Evolutionary conservation across 2,329 filamentous ascomycete genomes (phyloP), one percentile per base, ranked within the genome.

Genomic region (Pseudogymnoascus sp.): DNA sequence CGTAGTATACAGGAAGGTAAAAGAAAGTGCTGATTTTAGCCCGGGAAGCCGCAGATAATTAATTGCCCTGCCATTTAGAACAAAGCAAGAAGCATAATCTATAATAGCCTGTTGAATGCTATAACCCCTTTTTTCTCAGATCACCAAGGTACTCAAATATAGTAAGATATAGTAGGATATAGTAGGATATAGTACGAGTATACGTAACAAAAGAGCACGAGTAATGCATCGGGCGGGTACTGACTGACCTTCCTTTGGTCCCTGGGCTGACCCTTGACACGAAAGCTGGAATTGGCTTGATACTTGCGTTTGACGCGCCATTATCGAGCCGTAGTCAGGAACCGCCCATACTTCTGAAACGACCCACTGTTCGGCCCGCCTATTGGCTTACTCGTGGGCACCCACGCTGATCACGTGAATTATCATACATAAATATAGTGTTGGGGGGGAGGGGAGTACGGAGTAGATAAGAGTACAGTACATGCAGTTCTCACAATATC

Each of bases 301-400:
- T 23, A 23, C 23, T 23, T 23, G 23, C 45, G 23, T 51, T 16
- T 51, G 45, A 54, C 48, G 25, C 23, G 48, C 23, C 48, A 28
- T 54, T 28, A 54, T 54, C 48, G 16, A 25, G 48, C 48, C 23
- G 48, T 54, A 54, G 48, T 54, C 48, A 54, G 48, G 48, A 54
- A 54, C 48, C 14, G 48, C 25, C 25, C 48, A 54, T 28, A 54
- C 7, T 31, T 54, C 48, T 54, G 48, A 54, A 54, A 54, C 48
- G 25, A 54, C 25, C 48, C 23, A 31, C 48, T 54, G 23, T 28
- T 28, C 23, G 23, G 23, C 48, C 48, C 48, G 48, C 25, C 48
- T 31, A 54, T 54, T 54, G 48, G 48, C 48, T 54, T 54, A 54
- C 48, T n/a, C 7, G 23, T 16, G 10, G 16, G 6, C 7, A 54